These are phyloP conservation scores for Phylloporus scabripes DNA, from an alignment of 768 basidiomycete species.

Conservation along the genomic window DNA sequence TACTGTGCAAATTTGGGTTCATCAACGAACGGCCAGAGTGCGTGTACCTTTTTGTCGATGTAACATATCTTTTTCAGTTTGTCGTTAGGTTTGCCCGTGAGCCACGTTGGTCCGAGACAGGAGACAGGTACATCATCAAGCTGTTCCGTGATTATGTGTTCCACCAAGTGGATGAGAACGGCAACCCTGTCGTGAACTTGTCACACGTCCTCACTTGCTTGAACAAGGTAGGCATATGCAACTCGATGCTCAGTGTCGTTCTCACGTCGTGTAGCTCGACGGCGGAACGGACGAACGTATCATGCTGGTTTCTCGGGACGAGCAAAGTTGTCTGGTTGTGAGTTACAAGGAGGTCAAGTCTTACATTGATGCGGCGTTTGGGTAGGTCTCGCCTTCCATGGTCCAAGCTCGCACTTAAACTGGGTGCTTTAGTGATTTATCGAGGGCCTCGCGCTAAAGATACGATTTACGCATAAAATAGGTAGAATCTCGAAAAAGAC, in stretches of 20 bases:
- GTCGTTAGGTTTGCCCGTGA: constrained; percentile 86
- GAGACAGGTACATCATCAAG: constrained; percentile 96
- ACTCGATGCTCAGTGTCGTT: neutral
- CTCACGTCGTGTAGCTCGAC: constrained; percentile 58
- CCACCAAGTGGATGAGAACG: constrained; percentile 90
- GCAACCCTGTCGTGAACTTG: constrained; percentile 84
- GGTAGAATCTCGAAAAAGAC: constrained; percentile 66
- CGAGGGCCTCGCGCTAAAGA: constrained; percentile 20
- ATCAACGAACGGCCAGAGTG: constrained; percentile 99
- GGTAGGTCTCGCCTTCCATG: constrained; percentile 40
- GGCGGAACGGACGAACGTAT: constrained; percentile 89
- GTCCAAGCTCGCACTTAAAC: constrained; percentile 1
- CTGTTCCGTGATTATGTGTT: constrained; percentile 98
- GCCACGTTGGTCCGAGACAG: constrained; percentile 96
- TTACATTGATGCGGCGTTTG: constrained; percentile 79
- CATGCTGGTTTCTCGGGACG: constrained; percentile 92
- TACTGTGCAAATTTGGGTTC: constrained; percentile 93
- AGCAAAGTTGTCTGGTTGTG: constrained; percentile 92
- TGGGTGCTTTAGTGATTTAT: constrained; percentile 41
- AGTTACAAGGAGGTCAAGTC: constrained; percentile 88
- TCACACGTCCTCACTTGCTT: constrained; percentile 87
- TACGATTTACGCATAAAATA: constrained; percentile 40
- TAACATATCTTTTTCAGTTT: neutral
- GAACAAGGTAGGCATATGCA: constrained; percentile 66
- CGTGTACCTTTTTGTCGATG: constrained; percentile 27